Conservation (phyloP, 805 yeast genomes). For the Teunomyces cretensis region DNA sequence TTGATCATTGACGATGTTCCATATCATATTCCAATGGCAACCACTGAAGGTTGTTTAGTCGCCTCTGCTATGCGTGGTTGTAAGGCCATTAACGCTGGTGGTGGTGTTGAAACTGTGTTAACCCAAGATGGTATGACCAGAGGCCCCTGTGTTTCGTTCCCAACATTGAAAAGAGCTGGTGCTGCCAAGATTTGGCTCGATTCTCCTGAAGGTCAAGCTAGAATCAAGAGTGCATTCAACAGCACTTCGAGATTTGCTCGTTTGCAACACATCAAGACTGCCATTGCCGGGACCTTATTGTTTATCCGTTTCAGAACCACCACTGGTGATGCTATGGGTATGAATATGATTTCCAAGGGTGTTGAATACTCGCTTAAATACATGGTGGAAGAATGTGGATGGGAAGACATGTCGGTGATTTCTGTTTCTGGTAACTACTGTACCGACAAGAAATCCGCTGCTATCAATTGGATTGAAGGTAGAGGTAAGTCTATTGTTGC, state of each 20-base stretch:
- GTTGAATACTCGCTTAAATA: constrained; percentile 82
- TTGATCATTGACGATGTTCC: constrained; percentile 84
- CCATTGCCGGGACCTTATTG: constrained; percentile 88
- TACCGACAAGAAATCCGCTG: constrained; percentile 96
- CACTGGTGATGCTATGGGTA: constrained; percentile 99
- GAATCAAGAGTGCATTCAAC: constrained; percentile 84
- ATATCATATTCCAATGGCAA: constrained; percentile 96
- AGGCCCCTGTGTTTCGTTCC: constrained; percentile 96
- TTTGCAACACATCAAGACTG: constrained; percentile 85
- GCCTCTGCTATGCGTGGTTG: constrained; percentile 99
- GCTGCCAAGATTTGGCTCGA: constrained; percentile 94
- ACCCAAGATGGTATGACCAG: constrained; percentile 99
- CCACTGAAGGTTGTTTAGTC: constrained; percentile 97
- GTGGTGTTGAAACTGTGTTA: constrained; percentile 89
- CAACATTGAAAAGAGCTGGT: constrained; percentile 82
- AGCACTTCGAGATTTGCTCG: constrained; percentile 97
- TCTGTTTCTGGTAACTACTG: constrained; percentile 97
- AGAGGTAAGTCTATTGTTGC: constrained; percentile 98
- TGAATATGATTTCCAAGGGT: constrained; percentile 99
- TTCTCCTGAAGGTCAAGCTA: constrained; percentile 86
- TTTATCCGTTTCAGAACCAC: constrained; percentile 95
- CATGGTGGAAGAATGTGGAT: constrained; percentile 87
- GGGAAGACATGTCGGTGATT: constrained; percentile 89
- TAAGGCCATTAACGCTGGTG: constrained; percentile 95
- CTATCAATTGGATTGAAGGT: constrained; percentile 98